Percentiles rank a stretch among this genome's conserved stretches.
Evolutionary conservation across 2,329 filamentous ascomycete genomes (phyloP).

Genomic region (Tolypocladium tundrense): DNA sequence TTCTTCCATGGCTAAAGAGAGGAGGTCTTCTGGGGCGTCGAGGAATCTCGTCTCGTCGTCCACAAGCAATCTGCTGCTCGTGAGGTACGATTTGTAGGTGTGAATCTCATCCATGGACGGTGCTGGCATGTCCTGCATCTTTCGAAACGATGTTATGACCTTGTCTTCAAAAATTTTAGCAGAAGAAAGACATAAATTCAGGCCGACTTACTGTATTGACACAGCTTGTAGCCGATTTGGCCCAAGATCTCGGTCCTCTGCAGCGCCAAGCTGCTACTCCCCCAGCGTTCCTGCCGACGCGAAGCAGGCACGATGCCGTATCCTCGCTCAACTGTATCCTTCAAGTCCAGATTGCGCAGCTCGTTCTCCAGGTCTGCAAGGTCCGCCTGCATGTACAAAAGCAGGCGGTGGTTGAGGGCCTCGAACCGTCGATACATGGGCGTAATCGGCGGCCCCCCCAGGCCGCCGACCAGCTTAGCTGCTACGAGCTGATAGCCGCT

Average conservation of each 20-base stretch:
- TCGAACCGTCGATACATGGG: slow-evolving; percentile 81
- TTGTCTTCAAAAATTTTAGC: slow-evolving; percentile 32
- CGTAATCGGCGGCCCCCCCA: slow-evolving; percentile 18
- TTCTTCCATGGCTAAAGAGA: slow-evolving; percentile 22
- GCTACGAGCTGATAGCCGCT: slow-evolving; percentile 56
- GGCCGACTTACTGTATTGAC: slow-evolving; percentile 52
- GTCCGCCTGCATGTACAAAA: slow-evolving; percentile 80
- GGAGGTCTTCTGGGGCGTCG: slow-evolving; percentile 41
- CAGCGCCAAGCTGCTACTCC: slow-evolving; percentile 47
- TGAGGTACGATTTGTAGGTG: slow-evolving; percentile 43
- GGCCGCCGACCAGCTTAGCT: slow-evolving; percentile 31
- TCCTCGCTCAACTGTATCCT: slow-evolving; percentile 38
- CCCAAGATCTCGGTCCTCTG: slow-evolving; percentile 51
- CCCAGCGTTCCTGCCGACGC: slow-evolving; percentile 43
- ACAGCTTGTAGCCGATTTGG: slow-evolving; percentile 54
- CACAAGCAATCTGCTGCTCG: slow-evolving; percentile 42
- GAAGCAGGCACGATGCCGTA: slow-evolving; percentile 45
- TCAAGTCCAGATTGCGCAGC: slow-evolving; percentile 55
- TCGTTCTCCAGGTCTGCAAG: slow-evolving; percentile 72
- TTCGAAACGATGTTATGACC: slow-evolving; percentile 47
- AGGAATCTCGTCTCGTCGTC: slow-evolving; percentile 52
- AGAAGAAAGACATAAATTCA: background rate
- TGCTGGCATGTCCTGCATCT: slow-evolving; percentile 36
- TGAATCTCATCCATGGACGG: slow-evolving; percentile 38
- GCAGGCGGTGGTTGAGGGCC: slow-evolving; percentile 67